Conservation (phyloP, 768 basidiomycete genomes). For the Phallus indusiatus region DNA sequence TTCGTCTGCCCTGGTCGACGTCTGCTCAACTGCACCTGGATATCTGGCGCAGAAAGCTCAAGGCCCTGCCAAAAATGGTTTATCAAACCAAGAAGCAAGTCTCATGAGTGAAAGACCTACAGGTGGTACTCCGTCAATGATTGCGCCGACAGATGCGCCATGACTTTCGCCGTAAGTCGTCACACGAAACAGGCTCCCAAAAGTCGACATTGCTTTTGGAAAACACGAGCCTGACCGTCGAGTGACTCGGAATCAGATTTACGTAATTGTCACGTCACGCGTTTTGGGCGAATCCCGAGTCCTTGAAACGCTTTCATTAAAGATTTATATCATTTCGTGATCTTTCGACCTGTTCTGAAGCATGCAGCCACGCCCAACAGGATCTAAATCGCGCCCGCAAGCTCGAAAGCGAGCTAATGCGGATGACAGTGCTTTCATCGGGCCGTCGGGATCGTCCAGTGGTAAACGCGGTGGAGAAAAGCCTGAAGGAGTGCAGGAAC, state of each 20-base stretch:
- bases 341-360: background rate
- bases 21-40: constrained; percentile 86
- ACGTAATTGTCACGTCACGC: background rate
- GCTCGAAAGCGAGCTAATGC: constrained; percentile 47
- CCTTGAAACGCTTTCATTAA: background rate
- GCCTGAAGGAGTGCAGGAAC: constrained; percentile 57
- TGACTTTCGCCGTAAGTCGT: constrained; percentile 98
- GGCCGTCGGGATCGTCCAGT: constrained; percentile 30
- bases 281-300: background rate
- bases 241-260: background rate
- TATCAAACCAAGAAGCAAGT: background rate
- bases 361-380: constrained; percentile 23
- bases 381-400: constrained; percentile 54
- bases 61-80: constrained; percentile 53
- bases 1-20: constrained; percentile 93
- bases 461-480: constrained; percentile 49
- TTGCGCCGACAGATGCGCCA: constrained; percentile 92
- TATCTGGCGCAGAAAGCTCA: constrained; percentile 65
- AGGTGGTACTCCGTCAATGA: constrained; percentile 95
- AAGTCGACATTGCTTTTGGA: constrained; percentile 74
- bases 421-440: constrained; percentile 65
- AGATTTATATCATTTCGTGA: background rate
- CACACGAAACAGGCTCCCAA: constrained; percentile 84
- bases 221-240: background rate
- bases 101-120: constrained; percentile 34